These are phyloP conservation scores for Arachnopeziza araneosa DNA, from an alignment of 2,329 filamentous ascomycete species.

Conservation along the genomic window DNA sequence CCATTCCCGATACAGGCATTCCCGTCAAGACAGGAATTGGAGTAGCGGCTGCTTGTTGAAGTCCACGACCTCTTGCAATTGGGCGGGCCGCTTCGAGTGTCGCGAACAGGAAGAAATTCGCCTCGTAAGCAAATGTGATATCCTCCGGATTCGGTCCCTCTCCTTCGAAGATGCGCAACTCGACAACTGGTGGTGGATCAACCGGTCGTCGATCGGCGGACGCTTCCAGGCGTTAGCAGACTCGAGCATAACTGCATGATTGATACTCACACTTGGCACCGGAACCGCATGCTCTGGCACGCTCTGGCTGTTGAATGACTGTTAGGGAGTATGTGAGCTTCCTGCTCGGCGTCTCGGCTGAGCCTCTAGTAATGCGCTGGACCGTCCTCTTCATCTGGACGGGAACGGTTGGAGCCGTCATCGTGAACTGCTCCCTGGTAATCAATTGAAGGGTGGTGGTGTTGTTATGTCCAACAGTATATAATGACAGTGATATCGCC, in stretches of 20 bases:
- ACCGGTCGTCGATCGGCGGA: constrained; percentile 21
- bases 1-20: constrained; percentile 91
- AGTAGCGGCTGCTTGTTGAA: constrained; percentile 50
- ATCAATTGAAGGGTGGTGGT: neutral
- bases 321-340: constrained; percentile 75
- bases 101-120: constrained; percentile 95
- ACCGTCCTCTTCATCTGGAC: neutral
- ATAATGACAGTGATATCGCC: neutral
- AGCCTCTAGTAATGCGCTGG: neutral
- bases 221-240: constrained; percentile 19
- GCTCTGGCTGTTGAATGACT: constrained; percentile 90
- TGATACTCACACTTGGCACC: constrained; percentile 80
- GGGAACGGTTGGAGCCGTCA: neutral
- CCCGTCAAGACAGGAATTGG: constrained; percentile 84
- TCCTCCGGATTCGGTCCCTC: constrained; percentile 45
- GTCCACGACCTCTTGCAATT: constrained; percentile 74
- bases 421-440: neutral
- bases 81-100: constrained; percentile 82
- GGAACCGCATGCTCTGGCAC: constrained; percentile 89
- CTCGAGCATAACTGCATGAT: neutral
- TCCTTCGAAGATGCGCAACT: constrained; percentile 79
- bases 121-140: constrained; percentile 86
- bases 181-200: constrained; percentile 76
- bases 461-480: neutral
- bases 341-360: constrained; percentile 38